Evolutionary conservation across 1,284 basidiomycete genomes (phyloP).

Genomic region (Lignosus rhinocerotis): DNA sequence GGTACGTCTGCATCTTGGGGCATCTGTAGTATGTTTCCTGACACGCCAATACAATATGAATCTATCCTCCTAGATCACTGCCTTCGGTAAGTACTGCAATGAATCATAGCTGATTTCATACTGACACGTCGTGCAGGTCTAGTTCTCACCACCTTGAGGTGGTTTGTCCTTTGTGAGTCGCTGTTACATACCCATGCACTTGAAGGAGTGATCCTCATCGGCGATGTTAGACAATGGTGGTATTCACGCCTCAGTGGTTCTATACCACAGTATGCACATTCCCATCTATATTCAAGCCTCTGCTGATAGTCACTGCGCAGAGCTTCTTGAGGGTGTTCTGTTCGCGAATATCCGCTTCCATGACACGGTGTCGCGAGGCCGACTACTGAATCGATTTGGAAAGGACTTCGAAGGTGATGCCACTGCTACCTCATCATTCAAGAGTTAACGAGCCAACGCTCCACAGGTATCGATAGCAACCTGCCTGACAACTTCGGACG

Average conservation of each 20-base stretch:
- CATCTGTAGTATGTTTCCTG: neutral
- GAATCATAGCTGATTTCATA: constrained; percentile 32
- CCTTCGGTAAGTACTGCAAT: constrained; percentile 7
- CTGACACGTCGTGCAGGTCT: constrained; percentile 43
- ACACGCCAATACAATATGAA: too few relatives aligned
- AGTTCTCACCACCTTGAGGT: constrained; percentile 65
- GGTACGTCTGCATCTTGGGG: constrained; percentile 37
- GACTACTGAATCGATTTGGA: constrained; percentile 87
- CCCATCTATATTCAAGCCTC: constrained; percentile 20
- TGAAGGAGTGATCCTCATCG: neutral
- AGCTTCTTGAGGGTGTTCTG: constrained; percentile 80
- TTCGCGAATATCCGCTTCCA: constrained; percentile 94
- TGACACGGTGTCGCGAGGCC: constrained; percentile 87
- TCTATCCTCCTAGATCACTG: constrained; percentile 11
- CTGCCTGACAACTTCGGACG: constrained; percentile 87
- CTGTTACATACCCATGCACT: neutral
- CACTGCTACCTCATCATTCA: neutral
- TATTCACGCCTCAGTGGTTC: constrained; percentile 65
- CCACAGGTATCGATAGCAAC: constrained; percentile 78
- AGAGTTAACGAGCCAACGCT: neutral
- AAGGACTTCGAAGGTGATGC: constrained; percentile 90
- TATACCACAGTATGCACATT: constrained; percentile 63
- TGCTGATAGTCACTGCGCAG: constrained; percentile 34
- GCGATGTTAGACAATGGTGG: constrained; percentile 56
- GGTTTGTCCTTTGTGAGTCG: constrained; percentile 62